These are phyloP conservation scores for Phytophthora rubi DNA, from an alignment of 352 stramenopile species.

Conservation along the genomic window DNA sequence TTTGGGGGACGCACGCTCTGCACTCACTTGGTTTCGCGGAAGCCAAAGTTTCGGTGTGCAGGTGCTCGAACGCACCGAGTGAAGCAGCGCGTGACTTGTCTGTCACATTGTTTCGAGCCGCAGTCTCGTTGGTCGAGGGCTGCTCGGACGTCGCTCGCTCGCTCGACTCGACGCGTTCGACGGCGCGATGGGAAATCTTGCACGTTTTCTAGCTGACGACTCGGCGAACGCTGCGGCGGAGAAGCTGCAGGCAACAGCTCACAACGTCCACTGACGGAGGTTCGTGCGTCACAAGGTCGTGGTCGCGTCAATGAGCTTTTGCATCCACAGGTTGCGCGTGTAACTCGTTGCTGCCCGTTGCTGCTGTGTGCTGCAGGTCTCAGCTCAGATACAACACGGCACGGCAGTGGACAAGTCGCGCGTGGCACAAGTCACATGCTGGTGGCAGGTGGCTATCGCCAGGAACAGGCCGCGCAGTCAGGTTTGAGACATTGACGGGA, in stretches of 20 bases:
- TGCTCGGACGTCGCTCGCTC: conserved; percentile 16
- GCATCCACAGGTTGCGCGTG: conserved; percentile 2
- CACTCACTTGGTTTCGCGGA: conserved; percentile 12
- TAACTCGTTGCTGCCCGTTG: not conserved
- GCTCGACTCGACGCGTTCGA: conserved; percentile 6
- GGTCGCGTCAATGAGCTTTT: conserved; percentile 13
- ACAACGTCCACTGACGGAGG: no score
- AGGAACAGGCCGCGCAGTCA: conserved; percentile 35
- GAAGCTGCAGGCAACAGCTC: conserved; percentile 15
- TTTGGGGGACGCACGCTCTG: conserved; percentile 16
- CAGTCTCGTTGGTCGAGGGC: conserved; percentile 22
- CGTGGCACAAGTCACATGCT: not conserved
- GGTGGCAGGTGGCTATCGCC: conserved; percentile 7
- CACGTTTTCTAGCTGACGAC: conserved; percentile 19
- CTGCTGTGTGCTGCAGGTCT: not conserved
- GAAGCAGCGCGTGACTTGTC: conserved; percentile 5
- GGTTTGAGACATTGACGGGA: conserved; percentile 26
- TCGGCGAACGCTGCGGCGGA: conserved; percentile 1
- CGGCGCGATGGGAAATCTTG: conserved; percentile 27
- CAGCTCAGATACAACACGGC: not conserved
- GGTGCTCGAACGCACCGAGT: not conserved
- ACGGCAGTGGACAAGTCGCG: not conserved
- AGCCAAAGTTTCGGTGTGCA: conserved; percentile 23
- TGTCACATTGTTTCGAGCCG: conserved; percentile 3
- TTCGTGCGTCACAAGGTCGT: conserved; percentile 7